A percentile compares a stretch with the other conserved stretches of the same genome.
These are phyloP conservation scores for Gossypium arboreum DNA, from an alignment of 345 rosid genomes.

Conservation along the genomic window DNA sequence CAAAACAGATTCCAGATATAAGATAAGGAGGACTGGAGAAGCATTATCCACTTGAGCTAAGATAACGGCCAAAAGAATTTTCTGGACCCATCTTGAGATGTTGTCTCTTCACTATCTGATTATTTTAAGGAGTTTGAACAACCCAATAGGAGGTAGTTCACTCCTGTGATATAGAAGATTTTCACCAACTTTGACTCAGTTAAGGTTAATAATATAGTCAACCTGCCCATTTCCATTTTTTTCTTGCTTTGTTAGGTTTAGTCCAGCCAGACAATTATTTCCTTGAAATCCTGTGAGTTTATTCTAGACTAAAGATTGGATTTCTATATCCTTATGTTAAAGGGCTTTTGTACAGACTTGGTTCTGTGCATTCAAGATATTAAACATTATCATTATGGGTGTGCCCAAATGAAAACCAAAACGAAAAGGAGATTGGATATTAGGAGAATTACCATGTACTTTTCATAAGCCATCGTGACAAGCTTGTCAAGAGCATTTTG, in stretches of 20 bases:
- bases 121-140: not conserved
- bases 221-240: not conserved
- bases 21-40: not conserved
- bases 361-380: not conserved
- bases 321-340: not conserved
- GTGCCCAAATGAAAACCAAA: not conserved
- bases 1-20: not conserved
- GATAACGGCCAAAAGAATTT: not conserved
- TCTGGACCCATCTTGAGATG: not conserved
- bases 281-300: not conserved
- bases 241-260: conserved; percentile 6
- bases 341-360: not conserved
- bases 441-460: conserved; percentile 58
- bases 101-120: not conserved
- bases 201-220: not conserved
- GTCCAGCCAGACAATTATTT: conserved; percentile 4
- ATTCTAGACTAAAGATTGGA: not conserved
- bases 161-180: not conserved
- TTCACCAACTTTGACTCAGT: conserved; percentile 2
- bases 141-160: not conserved
- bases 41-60: not conserved
- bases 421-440: not conserved
- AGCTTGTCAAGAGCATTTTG: conserved; percentile 71
- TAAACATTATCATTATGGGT: not conserved
- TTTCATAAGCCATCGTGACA: conserved; percentile 73